phyloP scores from a whole-genome alignment of 2,329 filamentous ascomycete species.

The Endocalyx cinctus region DNA sequence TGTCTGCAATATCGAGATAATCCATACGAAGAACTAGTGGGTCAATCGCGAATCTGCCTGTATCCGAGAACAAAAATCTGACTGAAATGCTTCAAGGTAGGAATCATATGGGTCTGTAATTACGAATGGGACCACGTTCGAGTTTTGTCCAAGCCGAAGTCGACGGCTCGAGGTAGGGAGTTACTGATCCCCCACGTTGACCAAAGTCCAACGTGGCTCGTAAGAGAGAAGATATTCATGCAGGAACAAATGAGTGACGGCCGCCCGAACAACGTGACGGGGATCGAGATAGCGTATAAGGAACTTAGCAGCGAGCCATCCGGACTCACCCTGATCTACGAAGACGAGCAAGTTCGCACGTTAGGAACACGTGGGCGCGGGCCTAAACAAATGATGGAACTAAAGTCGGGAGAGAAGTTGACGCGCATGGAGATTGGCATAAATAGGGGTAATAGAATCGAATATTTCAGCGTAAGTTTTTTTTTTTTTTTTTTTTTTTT shows the following conservation, averaged over 20 bases:
- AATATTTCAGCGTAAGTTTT: conserved; percentile 12
- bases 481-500: not conserved
- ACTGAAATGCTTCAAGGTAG: conserved; percentile 2
- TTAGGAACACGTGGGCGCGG: conserved; percentile 9
- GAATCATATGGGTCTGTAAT: conserved; percentile 15
- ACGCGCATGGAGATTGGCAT: conserved; percentile 11
- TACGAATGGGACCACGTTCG: conserved; percentile 16
- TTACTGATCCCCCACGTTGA: no score
- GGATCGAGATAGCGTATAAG: conserved; percentile 13
- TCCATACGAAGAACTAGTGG: conserved; percentile 14
- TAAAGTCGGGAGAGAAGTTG: conserved; percentile 8
- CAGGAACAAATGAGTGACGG: conserved; percentile 6
- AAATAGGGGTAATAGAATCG: conserved; percentile 5
- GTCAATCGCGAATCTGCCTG: no score
- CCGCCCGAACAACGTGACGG: conserved; percentile 3
- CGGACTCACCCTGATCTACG: conserved; percentile 12
- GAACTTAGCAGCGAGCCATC: conserved; percentile 9
- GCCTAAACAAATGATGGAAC: no score
- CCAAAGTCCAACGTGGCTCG: conserved; percentile 6
- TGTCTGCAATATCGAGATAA: conserved; percentile 13
- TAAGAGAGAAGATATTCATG: conserved; percentile 13
- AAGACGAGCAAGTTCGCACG: conserved; percentile 6
- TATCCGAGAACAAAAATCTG: no score
- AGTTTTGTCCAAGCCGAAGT: conserved; percentile 5
- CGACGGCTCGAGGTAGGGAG: no score